Evolutionary conservation across 208 protist genomes (phyloP), one percentile per base, ranked within the genome.

Genomic region (Wallacemonas collosoma): DNA sequence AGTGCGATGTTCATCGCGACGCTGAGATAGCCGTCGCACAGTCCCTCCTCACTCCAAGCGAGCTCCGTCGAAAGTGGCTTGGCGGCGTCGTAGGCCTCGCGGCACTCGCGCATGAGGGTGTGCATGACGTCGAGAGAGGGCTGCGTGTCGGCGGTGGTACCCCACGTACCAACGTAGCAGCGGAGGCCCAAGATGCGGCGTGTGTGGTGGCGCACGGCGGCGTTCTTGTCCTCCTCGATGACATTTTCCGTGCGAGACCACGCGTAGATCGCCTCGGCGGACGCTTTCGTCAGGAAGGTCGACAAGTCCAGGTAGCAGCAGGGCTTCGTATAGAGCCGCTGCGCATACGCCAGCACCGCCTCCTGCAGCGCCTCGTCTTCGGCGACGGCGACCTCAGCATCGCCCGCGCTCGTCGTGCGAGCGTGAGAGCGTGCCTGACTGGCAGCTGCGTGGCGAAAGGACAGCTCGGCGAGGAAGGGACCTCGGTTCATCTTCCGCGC

Each of bases 221-320:
- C 68, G 4, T 51, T 61, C 36, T 45, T 36, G 15, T 3, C 63
- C 17, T 38, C 68, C 57, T 75, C 73, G 2, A 8, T n/a, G 5
- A 11, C 26, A 36, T 39, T 43, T 6, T 67, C 43, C 26, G 26
- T 26, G 12, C 63, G 47, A 15, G 71, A 83, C 88, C 92, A 96
- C 58, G 47, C 68, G 71, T 91, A 85, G 54, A 94, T 88, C 5
- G 75, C 75, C 9, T 67, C 66, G 26, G 87, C 81, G 12, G 84
- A 83, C 2, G 58, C 53, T 14, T 68, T 56, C 35, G 88, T 85
- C 36, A 96, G 80, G 71, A 93, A 96, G 39, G 86, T 92, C 35
- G 88, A 93, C 45, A 96, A 53, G 67, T 96, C 92, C 8, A 96
- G 78, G 79, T 85, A 96, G 76, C 89, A 93, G 64, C 86, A 89